Evolutionary conservation across 2,329 filamentous ascomycete genomes (phyloP).

Genomic region (Fusarium floridanum): DNA sequence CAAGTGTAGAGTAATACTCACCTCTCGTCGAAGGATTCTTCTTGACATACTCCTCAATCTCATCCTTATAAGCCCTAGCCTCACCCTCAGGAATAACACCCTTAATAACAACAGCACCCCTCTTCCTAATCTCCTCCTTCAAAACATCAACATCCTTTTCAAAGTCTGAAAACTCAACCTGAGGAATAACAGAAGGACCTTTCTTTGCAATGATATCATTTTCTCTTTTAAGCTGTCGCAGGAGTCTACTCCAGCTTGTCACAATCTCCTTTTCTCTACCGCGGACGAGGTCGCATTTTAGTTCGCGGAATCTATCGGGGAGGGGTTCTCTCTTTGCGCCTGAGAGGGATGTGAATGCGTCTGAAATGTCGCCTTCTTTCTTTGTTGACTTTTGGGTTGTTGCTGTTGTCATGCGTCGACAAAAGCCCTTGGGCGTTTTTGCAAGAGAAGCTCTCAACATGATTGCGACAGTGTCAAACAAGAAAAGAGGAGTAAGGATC

Average conservation of each 20-base stretch:
- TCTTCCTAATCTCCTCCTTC: constrained; percentile 67
- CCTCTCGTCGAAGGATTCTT: constrained; percentile 72
- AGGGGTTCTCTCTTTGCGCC: constrained; percentile 60
- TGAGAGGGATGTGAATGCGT: constrained; percentile 71
- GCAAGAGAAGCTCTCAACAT: constrained; percentile 42
- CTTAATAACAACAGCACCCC: constrained; percentile 74
- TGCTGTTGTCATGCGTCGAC: constrained; percentile 35
- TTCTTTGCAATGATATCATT: constrained; percentile 60
- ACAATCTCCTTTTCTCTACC: constrained; percentile 63
- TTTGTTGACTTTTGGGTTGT: constrained; percentile 51
- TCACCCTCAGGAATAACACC: constrained; percentile 74
- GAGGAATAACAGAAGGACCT: constrained; percentile 65
- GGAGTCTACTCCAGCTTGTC: constrained; percentile 63
- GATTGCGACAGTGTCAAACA: background rate
- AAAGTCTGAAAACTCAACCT: constrained; percentile 62
- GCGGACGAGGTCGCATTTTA: constrained; percentile 66
- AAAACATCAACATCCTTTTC: constrained; percentile 53
- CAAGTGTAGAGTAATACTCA: constrained; percentile 35
- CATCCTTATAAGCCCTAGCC: constrained; percentile 74
- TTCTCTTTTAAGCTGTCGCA: constrained; percentile 60
- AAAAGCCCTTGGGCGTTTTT: constrained; percentile 25
- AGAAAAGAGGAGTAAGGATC: background rate
- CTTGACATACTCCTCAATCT: constrained; percentile 73
- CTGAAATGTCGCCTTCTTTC: constrained; percentile 72
- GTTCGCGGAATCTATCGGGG: constrained; percentile 66